Conservation (phyloP, 2,329 filamentous ascomycete species). For the Thelonectria discophora region DNA sequence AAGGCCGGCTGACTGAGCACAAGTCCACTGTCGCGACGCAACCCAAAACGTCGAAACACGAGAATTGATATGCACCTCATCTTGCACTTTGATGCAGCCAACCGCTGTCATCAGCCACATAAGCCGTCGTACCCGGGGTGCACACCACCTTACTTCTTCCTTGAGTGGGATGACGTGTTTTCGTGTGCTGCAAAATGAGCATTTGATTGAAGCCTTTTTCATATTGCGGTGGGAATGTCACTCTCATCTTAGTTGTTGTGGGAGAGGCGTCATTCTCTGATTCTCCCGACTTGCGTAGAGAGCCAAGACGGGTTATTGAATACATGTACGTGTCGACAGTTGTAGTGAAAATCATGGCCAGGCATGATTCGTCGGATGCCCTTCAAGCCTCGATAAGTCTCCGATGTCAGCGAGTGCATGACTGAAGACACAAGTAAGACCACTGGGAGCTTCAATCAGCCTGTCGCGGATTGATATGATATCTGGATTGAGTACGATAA, state of each 20-base stretch:
- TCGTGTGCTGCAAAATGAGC: neutral
- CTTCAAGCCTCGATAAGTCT: too few species aligned
- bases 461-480: too few species aligned
- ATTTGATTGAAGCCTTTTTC: neutral
- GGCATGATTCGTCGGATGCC: too few species aligned
- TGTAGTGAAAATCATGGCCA: too few species aligned
- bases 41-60: constrained; percentile 1
- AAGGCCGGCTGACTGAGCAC: neutral
- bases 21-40: constrained; percentile 6
- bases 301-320: too few species aligned
- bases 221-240: neutral
- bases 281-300: too few species aligned
- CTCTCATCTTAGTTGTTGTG: neutral
- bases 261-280: too few species aligned
- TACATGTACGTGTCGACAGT: too few species aligned
- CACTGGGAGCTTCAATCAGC: too few species aligned
- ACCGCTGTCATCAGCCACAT: constrained; percentile 9
- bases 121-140: constrained; percentile 1
- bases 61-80: constrained; percentile 8
- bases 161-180: neutral
- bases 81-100: constrained; percentile 2
- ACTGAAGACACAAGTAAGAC: too few species aligned
- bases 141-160: neutral
- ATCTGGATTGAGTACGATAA: too few species aligned
- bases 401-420: too few species aligned